phyloP scores from a whole-genome alignment of 108 stramenopile genomes.

The Aurantiochytrium sp. region DNA sequence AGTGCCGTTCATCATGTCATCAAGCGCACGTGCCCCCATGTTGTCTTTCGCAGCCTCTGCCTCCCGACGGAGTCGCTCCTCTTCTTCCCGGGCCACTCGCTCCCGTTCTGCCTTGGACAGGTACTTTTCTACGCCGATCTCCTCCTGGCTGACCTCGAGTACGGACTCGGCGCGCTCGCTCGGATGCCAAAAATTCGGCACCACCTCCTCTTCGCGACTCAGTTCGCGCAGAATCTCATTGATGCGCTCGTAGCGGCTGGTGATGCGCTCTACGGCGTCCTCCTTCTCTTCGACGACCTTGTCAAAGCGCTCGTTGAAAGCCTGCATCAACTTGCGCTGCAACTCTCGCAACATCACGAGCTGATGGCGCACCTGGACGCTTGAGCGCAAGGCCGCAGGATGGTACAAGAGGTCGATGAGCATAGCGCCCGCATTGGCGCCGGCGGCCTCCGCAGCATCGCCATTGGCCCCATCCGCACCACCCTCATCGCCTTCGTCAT shows the following conservation, averaged over 20 bases:
- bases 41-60: conserved; percentile 25
- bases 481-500: neutral
- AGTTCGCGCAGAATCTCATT: conserved; percentile 42
- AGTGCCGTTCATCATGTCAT: conserved; percentile 64
- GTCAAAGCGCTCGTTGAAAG: conserved; percentile 47
- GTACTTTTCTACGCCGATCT: conserved; percentile 36
- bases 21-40: conserved; percentile 23
- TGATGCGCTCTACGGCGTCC: conserved; percentile 28
- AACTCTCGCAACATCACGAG: conserved; percentile 45
- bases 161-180: conserved; percentile 33
- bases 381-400: conserved; percentile 43
- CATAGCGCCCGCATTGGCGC: neutral
- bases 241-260: conserved; percentile 44
- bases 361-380: conserved; percentile 44
- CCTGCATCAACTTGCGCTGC: conserved; percentile 24
- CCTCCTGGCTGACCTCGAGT: conserved; percentile 29
- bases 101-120: conserved; percentile 38
- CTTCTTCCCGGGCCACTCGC: conserved; percentile 19
- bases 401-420: conserved; percentile 41
- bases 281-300: conserved; percentile 20
- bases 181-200: neutral
- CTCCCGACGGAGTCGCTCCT: conserved; percentile 27
- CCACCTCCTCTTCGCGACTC: conserved; percentile 20
- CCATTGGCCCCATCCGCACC: neutral
- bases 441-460: neutral